These are phyloP conservation scores for Chimonanthus salicifolius DNA, from an alignment of 164 flowering plant genomes.

Conservation along the genomic window DNA sequence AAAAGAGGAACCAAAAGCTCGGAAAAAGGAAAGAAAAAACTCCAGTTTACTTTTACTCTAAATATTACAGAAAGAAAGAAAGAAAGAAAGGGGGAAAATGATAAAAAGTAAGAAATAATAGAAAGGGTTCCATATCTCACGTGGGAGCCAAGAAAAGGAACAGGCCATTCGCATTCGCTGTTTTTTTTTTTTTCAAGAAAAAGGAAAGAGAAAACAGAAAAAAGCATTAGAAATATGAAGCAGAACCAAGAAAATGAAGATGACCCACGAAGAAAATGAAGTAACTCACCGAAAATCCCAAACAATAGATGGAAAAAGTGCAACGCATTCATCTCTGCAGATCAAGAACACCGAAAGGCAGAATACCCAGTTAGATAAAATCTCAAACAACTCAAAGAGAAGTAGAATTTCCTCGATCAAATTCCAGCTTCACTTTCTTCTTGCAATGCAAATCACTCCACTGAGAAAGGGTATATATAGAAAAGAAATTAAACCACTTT, in stretches of 20 bases:
- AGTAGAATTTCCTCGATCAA: not conserved
- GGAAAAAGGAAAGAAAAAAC: not conserved
- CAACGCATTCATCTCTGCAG: constrained; percentile 14
- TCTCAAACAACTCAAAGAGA: not conserved
- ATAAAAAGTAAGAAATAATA: not conserved
- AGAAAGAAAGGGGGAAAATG: not conserved
- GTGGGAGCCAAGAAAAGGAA: constrained; percentile 31
- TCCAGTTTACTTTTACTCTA: too few relatives aligned
- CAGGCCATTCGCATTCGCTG: constrained; percentile 33
- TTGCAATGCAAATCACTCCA: not conserved
- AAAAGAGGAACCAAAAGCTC: constrained; percentile 4
- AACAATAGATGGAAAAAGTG: constrained; percentile 59
- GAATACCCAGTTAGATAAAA: not conserved
- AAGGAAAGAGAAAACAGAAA: not conserved
- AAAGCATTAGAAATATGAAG: constrained; percentile 1
- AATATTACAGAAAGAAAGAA: not conserved
- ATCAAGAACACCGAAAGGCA: constrained; percentile 1
- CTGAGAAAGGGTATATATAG: not conserved
- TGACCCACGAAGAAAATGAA: not conserved
- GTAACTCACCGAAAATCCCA: constrained; percentile 58
- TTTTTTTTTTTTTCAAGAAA: too few relatives aligned
- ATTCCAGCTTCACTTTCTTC: not conserved
- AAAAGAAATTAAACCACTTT: not conserved
- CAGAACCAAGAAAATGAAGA: not conserved
- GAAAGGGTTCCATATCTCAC: constrained; percentile 10